Evolutionary conservation across 805 yeast genomes (phyloP).

Genomic region (Lachancea fermentati): DNA sequence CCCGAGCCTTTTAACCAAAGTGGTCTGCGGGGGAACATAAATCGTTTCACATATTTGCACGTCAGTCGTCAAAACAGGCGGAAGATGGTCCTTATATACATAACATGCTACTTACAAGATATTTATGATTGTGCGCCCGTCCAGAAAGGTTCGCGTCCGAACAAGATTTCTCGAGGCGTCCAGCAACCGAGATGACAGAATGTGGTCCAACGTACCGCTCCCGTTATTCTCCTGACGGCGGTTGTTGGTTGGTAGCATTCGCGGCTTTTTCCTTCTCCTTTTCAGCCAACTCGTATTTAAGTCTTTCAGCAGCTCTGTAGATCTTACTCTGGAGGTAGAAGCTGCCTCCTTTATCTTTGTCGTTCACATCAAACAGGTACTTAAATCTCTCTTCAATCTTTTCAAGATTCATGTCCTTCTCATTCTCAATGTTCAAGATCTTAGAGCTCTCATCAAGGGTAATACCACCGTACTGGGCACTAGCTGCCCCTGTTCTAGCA

Average conservation of each 20-base stretch:
- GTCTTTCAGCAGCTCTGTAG: conserved; percentile 87
- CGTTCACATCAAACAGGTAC: conserved; percentile 79
- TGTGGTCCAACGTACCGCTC: neutral
- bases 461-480: conserved; percentile 61
- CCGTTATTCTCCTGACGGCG: conserved; percentile 1
- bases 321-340: conserved; percentile 92
- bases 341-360: conserved; percentile 93
- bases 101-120: neutral
- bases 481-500: conserved; percentile 36
- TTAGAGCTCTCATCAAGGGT: conserved; percentile 86
- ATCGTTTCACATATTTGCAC: too few species aligned
- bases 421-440: conserved; percentile 72
- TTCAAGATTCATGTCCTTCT: conserved; percentile 47
- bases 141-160: neutral
- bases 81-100: neutral
- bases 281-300: conserved; percentile 61
- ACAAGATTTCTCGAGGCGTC: neutral
- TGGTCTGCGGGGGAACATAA: neutral
- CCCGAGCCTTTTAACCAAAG: too few species aligned
- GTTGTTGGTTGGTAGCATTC: neutral
- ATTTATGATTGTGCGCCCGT: neutral
- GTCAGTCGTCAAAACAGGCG: neutral
- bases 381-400: conserved; percentile 66
- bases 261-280: conserved; percentile 10
- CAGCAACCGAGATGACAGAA: neutral